Conservation (phyloP, 2,329 filamentous ascomycete species). For the Pseudocercospora fuligena region DNA sequence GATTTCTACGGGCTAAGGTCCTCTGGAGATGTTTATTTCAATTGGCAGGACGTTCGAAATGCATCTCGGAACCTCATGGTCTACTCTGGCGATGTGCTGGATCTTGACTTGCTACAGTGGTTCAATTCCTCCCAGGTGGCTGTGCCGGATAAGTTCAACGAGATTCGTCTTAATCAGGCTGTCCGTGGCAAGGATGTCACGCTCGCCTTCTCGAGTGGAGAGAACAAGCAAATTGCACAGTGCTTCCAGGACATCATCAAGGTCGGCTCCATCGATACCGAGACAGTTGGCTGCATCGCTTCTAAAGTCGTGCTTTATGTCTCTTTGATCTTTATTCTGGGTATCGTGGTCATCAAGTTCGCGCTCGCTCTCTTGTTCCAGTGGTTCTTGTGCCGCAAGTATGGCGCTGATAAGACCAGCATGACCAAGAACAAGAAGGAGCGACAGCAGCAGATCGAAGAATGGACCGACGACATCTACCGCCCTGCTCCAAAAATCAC, state of each 20-base stretch:
- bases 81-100: slow-evolving; percentile 91
- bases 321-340: slow-evolving; percentile 86
- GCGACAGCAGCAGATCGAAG: slow-evolving; percentile 91
- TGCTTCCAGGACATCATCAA: slow-evolving; percentile 94
- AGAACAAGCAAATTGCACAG: slow-evolving; percentile 80
- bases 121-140: slow-evolving; percentile 82
- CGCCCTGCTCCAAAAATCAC: slow-evolving; percentile 81
- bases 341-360: slow-evolving; percentile 86
- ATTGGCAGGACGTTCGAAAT: slow-evolving; percentile 93
- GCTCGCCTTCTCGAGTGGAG: slow-evolving; percentile 76
- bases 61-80: slow-evolving; percentile 86
- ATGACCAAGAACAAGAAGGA: slow-evolving; percentile 80
- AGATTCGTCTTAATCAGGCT: slow-evolving; percentile 71
- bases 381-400: slow-evolving; percentile 91
- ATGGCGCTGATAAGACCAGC: slow-evolving; percentile 83
- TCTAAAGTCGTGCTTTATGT: slow-evolving; percentile 96
- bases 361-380: slow-evolving; percentile 88
- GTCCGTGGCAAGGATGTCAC: slow-evolving; percentile 88
- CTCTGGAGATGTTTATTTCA: slow-evolving; percentile 90
- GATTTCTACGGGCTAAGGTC: slow-evolving; percentile 74
- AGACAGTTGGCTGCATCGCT: slow-evolving; percentile 95
- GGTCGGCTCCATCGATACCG: slow-evolving; percentile 93
- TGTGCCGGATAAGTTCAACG: slow-evolving; percentile 77
- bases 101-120: slow-evolving; percentile 86
- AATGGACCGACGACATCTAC: slow-evolving; percentile 98